Evolutionary conservation across 345 rosid species (phyloP).

Genomic region (Microcos paniculata): DNA sequence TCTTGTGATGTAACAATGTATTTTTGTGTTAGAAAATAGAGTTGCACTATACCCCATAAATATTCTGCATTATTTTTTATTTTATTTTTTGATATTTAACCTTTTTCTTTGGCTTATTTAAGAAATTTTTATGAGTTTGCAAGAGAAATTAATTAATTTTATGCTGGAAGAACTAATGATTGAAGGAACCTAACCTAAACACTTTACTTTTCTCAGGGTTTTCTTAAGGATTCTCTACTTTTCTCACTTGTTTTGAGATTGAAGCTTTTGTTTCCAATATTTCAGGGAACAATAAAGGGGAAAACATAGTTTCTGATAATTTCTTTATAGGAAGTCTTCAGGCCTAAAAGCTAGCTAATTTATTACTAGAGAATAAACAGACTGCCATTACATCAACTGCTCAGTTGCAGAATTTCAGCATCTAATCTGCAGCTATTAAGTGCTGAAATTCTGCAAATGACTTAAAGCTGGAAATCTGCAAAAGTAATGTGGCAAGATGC

Average conservation of each 20-base stretch:
- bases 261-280: not conserved
- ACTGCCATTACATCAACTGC: not conserved
- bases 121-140: not conserved
- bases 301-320: not conserved
- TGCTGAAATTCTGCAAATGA: slow-evolving; percentile 1
- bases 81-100: not conserved
- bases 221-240: slow-evolving; percentile 11
- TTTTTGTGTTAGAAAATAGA: slow-evolving; percentile 3
- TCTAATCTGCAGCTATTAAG: slow-evolving; percentile 6
- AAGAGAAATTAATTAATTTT: not conserved
- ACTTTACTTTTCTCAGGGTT: not conserved
- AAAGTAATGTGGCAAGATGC: not conserved
- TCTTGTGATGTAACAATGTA: slow-evolving; percentile 15
- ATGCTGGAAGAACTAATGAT: slow-evolving; percentile 1
- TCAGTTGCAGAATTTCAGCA: not conserved
- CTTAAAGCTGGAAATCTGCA: not conserved
- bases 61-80: not conserved
- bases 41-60: slow-evolving; percentile 9
- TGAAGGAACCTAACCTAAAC: not conserved
- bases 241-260: not conserved
- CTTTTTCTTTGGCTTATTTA: not conserved
- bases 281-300: not conserved
- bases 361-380: not conserved
- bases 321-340: not conserved
- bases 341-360: not conserved